phyloP scores from a whole-genome alignment of 306 rosid species.

The Cicer arietinum region DNA sequence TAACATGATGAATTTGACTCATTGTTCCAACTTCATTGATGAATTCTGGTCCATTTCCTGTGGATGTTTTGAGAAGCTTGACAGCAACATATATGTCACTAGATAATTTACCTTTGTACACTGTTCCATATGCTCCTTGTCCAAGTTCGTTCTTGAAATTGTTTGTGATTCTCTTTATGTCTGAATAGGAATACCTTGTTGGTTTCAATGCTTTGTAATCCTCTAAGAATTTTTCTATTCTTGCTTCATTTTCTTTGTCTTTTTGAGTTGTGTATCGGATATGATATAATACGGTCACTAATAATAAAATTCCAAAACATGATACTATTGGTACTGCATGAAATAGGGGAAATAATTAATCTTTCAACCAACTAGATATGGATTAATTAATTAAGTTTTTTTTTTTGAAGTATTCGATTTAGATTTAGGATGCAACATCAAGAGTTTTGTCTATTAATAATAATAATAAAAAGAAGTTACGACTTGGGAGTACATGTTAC shows the following conservation, averaged over 20 bases:
- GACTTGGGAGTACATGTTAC: neutral
- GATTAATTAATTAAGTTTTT: neutral
- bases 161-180: slow-evolving; percentile 38
- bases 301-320: neutral
- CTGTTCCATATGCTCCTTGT: slow-evolving; percentile 34
- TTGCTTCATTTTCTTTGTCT: slow-evolving; percentile 32
- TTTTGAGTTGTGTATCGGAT: slow-evolving; percentile 1
- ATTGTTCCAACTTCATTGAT: slow-evolving; percentile 52
- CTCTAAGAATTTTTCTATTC: slow-evolving; percentile 35
- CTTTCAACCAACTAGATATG: neutral
- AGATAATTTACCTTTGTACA: slow-evolving; percentile 38
- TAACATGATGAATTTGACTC: slow-evolving; percentile 49
- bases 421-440: neutral
- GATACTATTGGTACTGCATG: slow-evolving; percentile 27
- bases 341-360: neutral
- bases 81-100: slow-evolving; percentile 34
- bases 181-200: slow-evolving; percentile 29
- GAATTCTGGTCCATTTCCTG: slow-evolving; percentile 43
- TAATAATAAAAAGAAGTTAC: neutral
- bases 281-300: neutral
- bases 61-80: slow-evolving; percentile 22
- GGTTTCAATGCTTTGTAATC: slow-evolving; percentile 40
- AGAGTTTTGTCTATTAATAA: neutral
- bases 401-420: neutral
- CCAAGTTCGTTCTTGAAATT: slow-evolving; percentile 31